Percentiles rank a stretch among this genome's conserved stretches.
Conservation (phyloP, 495 filamentous ascomycete species). For the Chaetomium fimeti region DNA sequence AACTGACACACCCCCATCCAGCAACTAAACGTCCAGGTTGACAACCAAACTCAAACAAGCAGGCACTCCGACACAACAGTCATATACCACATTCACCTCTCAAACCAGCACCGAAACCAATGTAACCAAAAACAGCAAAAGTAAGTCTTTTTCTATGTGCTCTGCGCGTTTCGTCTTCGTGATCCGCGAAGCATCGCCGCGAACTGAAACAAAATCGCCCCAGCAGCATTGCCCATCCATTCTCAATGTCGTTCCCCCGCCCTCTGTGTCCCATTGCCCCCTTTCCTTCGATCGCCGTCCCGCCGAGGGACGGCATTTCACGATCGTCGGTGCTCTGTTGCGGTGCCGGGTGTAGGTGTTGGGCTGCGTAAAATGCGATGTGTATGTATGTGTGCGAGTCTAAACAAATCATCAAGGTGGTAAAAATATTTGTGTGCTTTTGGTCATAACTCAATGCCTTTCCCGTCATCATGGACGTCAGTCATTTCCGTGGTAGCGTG, state of each 20-base stretch:
- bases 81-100: background rate
- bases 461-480: conserved; percentile 29
- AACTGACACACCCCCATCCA: background rate
- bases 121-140: background rate
- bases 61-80: background rate
- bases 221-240: background rate
- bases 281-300: conserved; percentile 1
- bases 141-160: conserved; percentile 15
- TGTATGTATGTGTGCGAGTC: background rate
- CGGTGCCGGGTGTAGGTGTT: too few relatives aligned
- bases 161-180: conserved; percentile 7
- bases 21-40: background rate
- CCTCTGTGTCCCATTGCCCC: background rate
- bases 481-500: conserved; percentile 26
- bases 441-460: conserved; percentile 24
- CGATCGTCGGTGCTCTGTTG: conserved; percentile 4
- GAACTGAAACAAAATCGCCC: background rate
- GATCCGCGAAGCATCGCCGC: conserved; percentile 3
- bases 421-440: conserved; percentile 7
- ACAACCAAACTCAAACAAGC: background rate
- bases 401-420: background rate
- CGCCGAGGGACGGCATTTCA: background rate
- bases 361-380: background rate
- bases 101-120: background rate
- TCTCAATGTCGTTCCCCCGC: background rate